phyloP scores from a whole-genome alignment of 345 rosid genomes.

The Populus nigra region DNA sequence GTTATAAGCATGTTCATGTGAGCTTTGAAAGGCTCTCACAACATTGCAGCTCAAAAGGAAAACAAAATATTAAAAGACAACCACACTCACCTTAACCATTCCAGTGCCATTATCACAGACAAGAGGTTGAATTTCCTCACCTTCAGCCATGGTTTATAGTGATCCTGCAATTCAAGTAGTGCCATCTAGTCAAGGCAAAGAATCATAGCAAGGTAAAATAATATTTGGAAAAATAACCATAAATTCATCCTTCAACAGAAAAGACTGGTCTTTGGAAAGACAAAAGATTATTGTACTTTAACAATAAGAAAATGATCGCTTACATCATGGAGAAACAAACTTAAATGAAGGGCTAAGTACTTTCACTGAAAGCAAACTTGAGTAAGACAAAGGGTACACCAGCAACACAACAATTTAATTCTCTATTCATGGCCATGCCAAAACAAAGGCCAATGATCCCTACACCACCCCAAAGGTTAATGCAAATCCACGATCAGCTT shows the following conservation, averaged over 20 bases:
- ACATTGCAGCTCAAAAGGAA: constrained; percentile 19
- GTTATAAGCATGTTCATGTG: neutral
- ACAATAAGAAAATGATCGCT: neutral
- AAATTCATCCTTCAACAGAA: neutral
- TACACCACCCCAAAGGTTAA: no score
- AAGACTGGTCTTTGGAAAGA: neutral
- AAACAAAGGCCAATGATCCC: neutral
- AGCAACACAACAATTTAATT: no score
- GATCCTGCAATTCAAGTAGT: neutral
- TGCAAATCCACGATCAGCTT: neutral
- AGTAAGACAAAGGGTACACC: no score
- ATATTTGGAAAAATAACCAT: neutral
- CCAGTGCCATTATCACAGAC: constrained; percentile 72
- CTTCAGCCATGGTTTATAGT: constrained; percentile 28
- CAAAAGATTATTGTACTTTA: neutral
- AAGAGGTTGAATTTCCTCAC: constrained; percentile 53
- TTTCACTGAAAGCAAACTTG: no score
- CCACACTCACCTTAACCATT: constrained; percentile 56
- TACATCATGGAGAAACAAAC: no score
- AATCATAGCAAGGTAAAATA: neutral
- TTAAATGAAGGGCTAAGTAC: no score
- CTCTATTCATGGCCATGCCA: neutral
- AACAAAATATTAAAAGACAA: constrained; percentile 19
- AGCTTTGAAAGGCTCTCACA: neutral
- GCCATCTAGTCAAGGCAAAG: neutral